Base-by-base conservation (phyloP, 176 grass and related monocot species). In the Coix lacrymajobi region DNA sequence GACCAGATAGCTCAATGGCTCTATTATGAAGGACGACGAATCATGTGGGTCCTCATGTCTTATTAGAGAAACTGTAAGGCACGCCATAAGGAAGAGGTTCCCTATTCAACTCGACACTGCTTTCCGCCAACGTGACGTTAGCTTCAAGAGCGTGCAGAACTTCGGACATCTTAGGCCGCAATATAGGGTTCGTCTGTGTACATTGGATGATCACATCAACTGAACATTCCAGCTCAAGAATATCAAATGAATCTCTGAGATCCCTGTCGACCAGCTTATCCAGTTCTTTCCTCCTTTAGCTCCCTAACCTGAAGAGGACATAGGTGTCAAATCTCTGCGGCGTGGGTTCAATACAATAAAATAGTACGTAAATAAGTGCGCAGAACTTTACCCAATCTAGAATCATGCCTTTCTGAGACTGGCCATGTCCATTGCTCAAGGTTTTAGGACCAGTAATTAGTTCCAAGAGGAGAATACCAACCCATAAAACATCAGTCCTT, bases 401-500 rank as follows among this genome's bases (percentile, higher is more conserved):
- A 79, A 97, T 90, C 92, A 92, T 97, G 41, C 92, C 92, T 64
- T 97, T 97, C 81, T 97, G 90, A 71, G 78, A 73, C 60, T 91
- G 87, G 11, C 78, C 90, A 69, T 94, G 93, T 41, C 92, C 95
- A 58, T 86, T 86, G 62, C 88, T 86, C 78, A 94, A 78, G 65
- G 87, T 92, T 79, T 94, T 97, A 52, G 92, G 95, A 33, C 95
- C 95, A 68, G 89, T 93, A 31, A 98, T 84, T 64, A 98, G 83
- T 82, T 98, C 96, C 83, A 98, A 87, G 62, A 98, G 67, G 75
- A 95, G 85, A 88, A 98, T 98, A 54, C 96, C 96, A 87, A 98
- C 95, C 79, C 92, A 92, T 68, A 95, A 98, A 65, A 98, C 96
- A 70, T 95, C 96, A 0, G 96, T 98, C 87, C n/a, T 98, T 98